Conservation (phyloP, 768 basidiomycete genomes). For the Collybia sordida region DNA sequence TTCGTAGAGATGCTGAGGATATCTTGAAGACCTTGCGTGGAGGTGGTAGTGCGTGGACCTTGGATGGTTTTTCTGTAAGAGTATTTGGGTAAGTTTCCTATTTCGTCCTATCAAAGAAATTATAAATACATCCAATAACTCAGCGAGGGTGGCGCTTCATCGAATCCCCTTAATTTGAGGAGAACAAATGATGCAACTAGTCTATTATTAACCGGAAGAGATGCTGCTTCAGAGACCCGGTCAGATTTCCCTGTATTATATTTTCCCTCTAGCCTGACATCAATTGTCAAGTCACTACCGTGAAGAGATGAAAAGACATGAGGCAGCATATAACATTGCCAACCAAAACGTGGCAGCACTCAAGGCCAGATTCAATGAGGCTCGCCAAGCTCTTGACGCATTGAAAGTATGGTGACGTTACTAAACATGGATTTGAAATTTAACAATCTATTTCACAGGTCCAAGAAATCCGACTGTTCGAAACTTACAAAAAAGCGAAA, state of each 20-base stretch:
- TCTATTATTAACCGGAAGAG: constrained; percentile 53
- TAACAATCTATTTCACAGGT: constrained; percentile 14
- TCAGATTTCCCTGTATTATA: constrained; percentile 22
- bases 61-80: constrained; percentile 60
- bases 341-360: constrained; percentile 23
- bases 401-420: constrained; percentile 29
- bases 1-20: constrained; percentile 63
- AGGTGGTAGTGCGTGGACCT: constrained; percentile 63
- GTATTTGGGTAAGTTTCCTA: constrained; percentile 56
- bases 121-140: background rate
- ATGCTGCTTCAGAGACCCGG: constrained; percentile 49
- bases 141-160: constrained; percentile 71
- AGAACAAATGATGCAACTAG: constrained; percentile 33
- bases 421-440: background rate
- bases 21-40: constrained; percentile 40
- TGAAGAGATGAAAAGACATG: constrained; percentile 34
- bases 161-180: constrained; percentile 34
- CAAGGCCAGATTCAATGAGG: constrained; percentile 25
- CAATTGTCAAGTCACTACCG: constrained; percentile 42
- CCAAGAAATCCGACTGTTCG: constrained; percentile 19
- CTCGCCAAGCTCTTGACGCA: constrained; percentile 26
- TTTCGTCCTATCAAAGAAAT: background rate
- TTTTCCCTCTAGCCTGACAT: background rate
- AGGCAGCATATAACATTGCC: constrained; percentile 33
- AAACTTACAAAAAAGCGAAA: constrained; percentile 20